Evolutionary conservation across 257 asterid species (phyloP).

Genomic region (Thymus mandschuricus): DNA sequence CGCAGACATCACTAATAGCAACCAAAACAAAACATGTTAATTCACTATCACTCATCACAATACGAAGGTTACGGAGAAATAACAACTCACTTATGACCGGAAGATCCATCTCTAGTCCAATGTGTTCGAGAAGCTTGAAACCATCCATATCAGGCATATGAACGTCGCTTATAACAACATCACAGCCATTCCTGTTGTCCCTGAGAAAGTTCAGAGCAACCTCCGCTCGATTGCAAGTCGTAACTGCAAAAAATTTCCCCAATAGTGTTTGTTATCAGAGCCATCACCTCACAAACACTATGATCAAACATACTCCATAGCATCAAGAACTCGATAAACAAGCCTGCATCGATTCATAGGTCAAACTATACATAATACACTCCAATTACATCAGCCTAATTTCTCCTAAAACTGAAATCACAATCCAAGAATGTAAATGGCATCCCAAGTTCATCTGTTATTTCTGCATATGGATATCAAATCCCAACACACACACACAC

Average conservation of each 20-base stretch:
- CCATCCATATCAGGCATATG: conserved; percentile 99
- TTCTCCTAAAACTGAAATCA: conserved; percentile 21
- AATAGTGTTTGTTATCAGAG: conserved; percentile 2
- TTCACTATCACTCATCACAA: no score
- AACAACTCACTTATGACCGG: conserved; percentile 89
- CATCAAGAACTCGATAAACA: neutral
- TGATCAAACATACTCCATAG: neutral
- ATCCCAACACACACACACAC: conserved; percentile 6
- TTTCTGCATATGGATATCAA: neutral
- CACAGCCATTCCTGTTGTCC: conserved; percentile 71
- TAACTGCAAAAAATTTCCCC: conserved; percentile 51
- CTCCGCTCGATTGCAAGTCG: conserved; percentile 84
- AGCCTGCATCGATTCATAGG: conserved; percentile 2
- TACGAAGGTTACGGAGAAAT: neutral
- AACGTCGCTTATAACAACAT: conserved; percentile 90
- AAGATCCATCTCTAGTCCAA: conserved; percentile 94
- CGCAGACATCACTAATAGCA: conserved; percentile 87
- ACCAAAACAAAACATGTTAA: neutral
- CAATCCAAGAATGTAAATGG: conserved; percentile 4
- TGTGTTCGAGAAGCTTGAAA: conserved; percentile 81
- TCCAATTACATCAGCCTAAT: conserved; percentile 15
- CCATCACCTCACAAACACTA: conserved; percentile 6
- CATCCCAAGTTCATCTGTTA: conserved; percentile 12
- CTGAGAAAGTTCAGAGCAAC: conserved; percentile 66
- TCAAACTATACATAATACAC: conserved; percentile 18